Evolutionary conservation across 768 basidiomycete species (phyloP), one percentile per base, ranked within the genome.

Genomic region (Floccularia luteovirens): DNA sequence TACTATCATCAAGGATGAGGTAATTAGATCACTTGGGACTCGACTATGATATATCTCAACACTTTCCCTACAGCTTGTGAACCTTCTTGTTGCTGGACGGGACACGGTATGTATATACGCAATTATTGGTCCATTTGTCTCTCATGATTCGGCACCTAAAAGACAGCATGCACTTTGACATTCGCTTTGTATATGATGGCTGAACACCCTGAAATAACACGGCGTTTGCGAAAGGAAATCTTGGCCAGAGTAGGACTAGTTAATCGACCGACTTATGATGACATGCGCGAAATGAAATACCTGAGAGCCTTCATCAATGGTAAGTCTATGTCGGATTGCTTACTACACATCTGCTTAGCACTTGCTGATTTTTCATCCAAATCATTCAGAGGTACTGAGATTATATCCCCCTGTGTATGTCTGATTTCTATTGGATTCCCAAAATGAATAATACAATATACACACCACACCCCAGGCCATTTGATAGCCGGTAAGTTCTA

Each of bases 31-130:
- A 17, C n/a, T n/a, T n/a, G n/a, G n/a, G n/a, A n/a, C n/a, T n/a
- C n/a, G n/a, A n/a, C n/a, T n/a, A n/a, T n/a, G n/a, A n/a, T n/a
- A n/a, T n/a, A n/a, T n/a, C n/a, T n/a, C n/a, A 41, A 20, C 27
- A 33, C 36, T 14, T 11, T 36, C 16, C 31, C 31, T 22, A 37
- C 38, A 51, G 50, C 48, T 58, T 3, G 48, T 76, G n/a, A 78
- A 78, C 45, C 71, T 79, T 30, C 55, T 75, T 12, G 61, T 79
- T 16, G 76, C 77, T 21, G 75, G 73, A 5, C 63, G 75, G 20
- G 79, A 81, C 43, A 81, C 77, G 2, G 69, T 69, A 42, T 19
- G 62, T 49, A 20, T 42, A 22, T 31, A 14, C 11, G 12, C 2
- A 28, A 17, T 25, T 37, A 14, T 37, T 12, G 12, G 33, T 2